Base-by-base conservation (phyloP, 1,139 yeast genomes). In the Kurtzmaniella quercitrusa region DNA sequence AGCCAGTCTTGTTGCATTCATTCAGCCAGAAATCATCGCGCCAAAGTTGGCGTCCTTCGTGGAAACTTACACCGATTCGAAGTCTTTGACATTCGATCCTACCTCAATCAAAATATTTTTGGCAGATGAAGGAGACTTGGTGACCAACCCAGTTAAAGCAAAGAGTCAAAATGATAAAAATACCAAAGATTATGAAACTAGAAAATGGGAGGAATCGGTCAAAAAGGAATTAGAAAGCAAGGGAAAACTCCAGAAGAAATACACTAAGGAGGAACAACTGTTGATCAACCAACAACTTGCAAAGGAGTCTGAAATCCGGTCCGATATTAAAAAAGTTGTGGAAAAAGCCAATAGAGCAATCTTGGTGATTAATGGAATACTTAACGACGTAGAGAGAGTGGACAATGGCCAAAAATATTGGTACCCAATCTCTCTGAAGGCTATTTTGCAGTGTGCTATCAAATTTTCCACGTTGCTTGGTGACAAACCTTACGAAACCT, bases 181-280 rank as follows among this genome's bases (percentile, higher is more conserved):
- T 57, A 65, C 85, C 3, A 88, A 81, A 57, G 96, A 90, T 55
- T 88, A 87, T 57, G 95, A 87, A 54, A 86, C 90, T 14, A 72
- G 79, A 49, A 82, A 87, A 57, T 93, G 98, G 98, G 98, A 93
- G 60, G 91, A 85, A 55, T 77, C 78, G 42, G 77, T 93, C 40
- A 79, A 91, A 54, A 81, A 81, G 51, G 93, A 88, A 57, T 71
- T 89, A 45, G 83, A 85, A 1, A 70, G 73, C 45, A 83, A 82
- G 60, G 70, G 69, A 37, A 63, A 64, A 41, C 45, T 60, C 37
- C 61, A 59, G 4, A 80, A 75, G 62, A 85, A 84, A 55, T 68
- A 84, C 41, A 75, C 95, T 9, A 85, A 81, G 52, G 97, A 90
- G 55, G 96, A 93, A 48, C 85, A 81, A 53, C 65, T 56, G 0